Base-by-base conservation (phyloP, 78 protist species). In the Dictyostelium discoideum region DNA sequence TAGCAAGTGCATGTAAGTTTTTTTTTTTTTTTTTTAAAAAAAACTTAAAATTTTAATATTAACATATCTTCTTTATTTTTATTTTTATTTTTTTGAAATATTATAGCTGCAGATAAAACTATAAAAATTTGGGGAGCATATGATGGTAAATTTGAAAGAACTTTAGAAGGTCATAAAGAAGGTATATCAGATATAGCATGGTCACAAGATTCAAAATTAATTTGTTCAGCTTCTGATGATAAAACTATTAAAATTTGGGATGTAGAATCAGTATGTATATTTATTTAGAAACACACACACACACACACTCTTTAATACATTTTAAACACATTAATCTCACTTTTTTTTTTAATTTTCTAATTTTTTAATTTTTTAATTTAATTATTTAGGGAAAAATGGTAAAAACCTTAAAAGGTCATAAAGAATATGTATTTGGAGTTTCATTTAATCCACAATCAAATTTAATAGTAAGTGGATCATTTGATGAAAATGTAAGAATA, bases 151-250 rank as follows among this genome's bases (percentile, higher is more conserved):
- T 67, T 50, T 85, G 50, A 46, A 13, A 82, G 46, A 60, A 48
- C 78, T 40, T 78, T 98, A 18, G 29, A 8, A 40, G 98, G 97
- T 22, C 98, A 97, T 84, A 39, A 63, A 32, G 92, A 72, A 24
- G 99, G 99, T 37, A 69, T 98, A 37, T 69, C 90, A 16, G 99
- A 98, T 72, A 29, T 84, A 32, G n/a, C 96, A 1, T 98, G 97
- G 97, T 88, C 97, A 24, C 39, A 85, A 13, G 98, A 97, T 77
- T 92, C 96, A 5, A 40, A 24, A 42, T 94, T 69, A 95, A 40
- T 98, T 37, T 81, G 96, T 46, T 84, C 98, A n/a, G 99, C 95
- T 6, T 94, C 97, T 1, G 99, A 98, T 92, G 99, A 98, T 78
- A 89, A 82, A 72, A 96, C 98, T 24, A 42, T 97, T 32, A 63